phyloP scores from a whole-genome alignment of 1,139 yeast species.

The Torulaspora pretoriensis region DNA sequence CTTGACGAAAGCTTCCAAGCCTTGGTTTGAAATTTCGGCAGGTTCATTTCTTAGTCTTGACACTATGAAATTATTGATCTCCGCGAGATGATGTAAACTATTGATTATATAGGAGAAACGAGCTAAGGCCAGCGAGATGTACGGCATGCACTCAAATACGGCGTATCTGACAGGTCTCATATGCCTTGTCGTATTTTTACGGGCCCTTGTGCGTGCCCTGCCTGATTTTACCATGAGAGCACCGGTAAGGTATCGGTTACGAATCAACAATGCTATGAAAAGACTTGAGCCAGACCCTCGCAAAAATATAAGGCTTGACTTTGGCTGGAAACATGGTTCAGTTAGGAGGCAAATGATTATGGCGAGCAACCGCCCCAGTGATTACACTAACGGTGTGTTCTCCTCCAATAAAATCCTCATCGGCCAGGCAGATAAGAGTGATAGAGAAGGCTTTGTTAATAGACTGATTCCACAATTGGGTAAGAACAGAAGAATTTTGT shows the following conservation, averaged over 20 bases:
- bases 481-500: constrained; percentile 46
- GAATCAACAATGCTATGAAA: constrained; percentile 19
- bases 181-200: constrained; percentile 5
- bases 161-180: constrained; percentile 4
- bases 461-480: constrained; percentile 38
- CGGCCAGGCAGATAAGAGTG: constrained; percentile 21
- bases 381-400: constrained; percentile 18
- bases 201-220: constrained; percentile 6
- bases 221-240: constrained; percentile 17
- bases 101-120: neutral
- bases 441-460: constrained; percentile 23
- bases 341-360: constrained; percentile 52
- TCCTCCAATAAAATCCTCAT: constrained; percentile 7
- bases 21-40: too few relatives aligned
- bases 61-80: too few relatives aligned
- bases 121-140: neutral
- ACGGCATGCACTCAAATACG: neutral
- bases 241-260: constrained; percentile 19
- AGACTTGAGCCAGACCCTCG: constrained; percentile 14
- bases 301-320: constrained; percentile 16
- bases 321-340: constrained; percentile 37
- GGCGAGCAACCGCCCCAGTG: constrained; percentile 45
- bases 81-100: neutral
- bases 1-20: too few relatives aligned
- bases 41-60: too few relatives aligned